Conservation (phyloP, 2,329 filamentous ascomycete species). For the Alternaria sp. region DNA sequence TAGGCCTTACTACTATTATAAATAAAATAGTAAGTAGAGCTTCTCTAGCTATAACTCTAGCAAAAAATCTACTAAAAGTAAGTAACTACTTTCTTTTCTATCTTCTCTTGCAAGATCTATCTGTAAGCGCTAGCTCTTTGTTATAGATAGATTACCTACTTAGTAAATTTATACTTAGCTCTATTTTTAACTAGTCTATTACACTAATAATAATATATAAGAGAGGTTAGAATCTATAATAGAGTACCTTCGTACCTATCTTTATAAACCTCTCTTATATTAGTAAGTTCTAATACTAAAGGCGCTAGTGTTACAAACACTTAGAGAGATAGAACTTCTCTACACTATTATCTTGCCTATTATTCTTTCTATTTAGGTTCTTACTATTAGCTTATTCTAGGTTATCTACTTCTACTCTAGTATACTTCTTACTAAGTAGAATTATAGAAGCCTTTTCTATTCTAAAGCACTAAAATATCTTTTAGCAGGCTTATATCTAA, state of each 20-base stretch:
- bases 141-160: slow-evolving; percentile 8
- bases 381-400: slow-evolving; percentile 16
- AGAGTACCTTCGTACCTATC: slow-evolving; percentile 13
- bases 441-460: slow-evolving; percentile 16
- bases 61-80: slow-evolving; percentile 23
- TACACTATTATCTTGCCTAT: slow-evolving; percentile 20
- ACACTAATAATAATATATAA: slow-evolving; percentile 8
- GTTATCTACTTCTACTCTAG: slow-evolving; percentile 10
- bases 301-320: neutral
- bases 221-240: slow-evolving; percentile 9
- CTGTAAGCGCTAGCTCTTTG: slow-evolving; percentile 10
- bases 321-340: slow-evolving; percentile 12
- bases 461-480: slow-evolving; percentile 17
- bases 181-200: slow-evolving; percentile 13
- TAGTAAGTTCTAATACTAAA: slow-evolving; percentile 4
- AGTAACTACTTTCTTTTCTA: slow-evolving; percentile 27
- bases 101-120: slow-evolving; percentile 18
- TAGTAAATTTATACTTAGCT: slow-evolving; percentile 1
- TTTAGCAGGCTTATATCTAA: slow-evolving; percentile 13
- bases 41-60: slow-evolving; percentile 11
- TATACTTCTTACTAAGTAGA: neutral
- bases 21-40: slow-evolving; percentile 8
- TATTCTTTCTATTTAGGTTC: slow-evolving; percentile 16
- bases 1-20: slow-evolving; percentile 14
- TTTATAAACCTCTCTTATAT: slow-evolving; percentile 26